Evolutionary conservation across 192 early-diverging fungal genomes (phyloP), one percentile per base, ranked within the genome.

Genomic region (Gamsiella multidivaricata): DNA sequence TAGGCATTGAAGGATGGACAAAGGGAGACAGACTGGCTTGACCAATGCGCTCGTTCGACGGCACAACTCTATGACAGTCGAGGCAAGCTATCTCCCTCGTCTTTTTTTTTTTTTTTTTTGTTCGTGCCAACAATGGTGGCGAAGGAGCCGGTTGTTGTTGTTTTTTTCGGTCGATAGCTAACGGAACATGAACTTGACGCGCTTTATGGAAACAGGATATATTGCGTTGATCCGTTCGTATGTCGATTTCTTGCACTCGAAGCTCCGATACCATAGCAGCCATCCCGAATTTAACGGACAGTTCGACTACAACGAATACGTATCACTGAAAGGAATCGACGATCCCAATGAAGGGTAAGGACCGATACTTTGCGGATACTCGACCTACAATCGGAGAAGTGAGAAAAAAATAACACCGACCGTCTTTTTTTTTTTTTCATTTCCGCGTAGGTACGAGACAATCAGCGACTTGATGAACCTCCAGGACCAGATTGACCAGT

Each of bases 241-340:
- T 76, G 88, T 96, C 49, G 89, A 94, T 63, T 95, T 96, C 80
- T 70, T 99, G 36, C 85, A 90, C 42, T 87, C 90, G 32, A 99
- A 99, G 83, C 88, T 99, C 50, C 90, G 96, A 61, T 99, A 93
- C 79, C 97, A 99, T 73, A 81, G 88, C 37, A 83, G 89, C 43
- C 95, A 97, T 74, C 94, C 94, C 12, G 94, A 96, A 61, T 99
- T 98, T 71, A 93, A 90, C 55, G 97, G 95, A 33, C 92, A 85
- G 55, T 99, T 99, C 85, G 95, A 98, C 69, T 99, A 99, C 81
- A 93, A 98, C 60, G 97, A 99, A 75, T 99, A 97, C 66, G 89
- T 96, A 37, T 93, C 92, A 43, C 80, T 99, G 61, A 95, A 93
- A 73, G 92, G 93, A 55, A 93, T 96, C 50, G 94, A 97, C 66